Percentiles rank a stretch among this genome's conserved stretches.
These are phyloP conservation scores for Paramecium sonneborni DNA, from an alignment of 73 alveolate species.

Conservation along the genomic window DNA sequence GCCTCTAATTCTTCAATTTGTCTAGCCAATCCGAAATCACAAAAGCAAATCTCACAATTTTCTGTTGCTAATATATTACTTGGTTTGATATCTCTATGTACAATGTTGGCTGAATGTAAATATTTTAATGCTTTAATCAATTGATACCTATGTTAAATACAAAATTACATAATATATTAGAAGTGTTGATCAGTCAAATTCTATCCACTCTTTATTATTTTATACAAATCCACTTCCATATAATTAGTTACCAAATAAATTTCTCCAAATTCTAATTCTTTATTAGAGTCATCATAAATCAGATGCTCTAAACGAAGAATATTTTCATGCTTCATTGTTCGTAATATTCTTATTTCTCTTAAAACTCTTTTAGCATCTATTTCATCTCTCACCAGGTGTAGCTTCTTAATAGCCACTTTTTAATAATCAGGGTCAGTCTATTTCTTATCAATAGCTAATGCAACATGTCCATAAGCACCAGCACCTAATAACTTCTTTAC, in stretches of 20 bases:
- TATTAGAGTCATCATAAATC: slow-evolving; percentile 58
- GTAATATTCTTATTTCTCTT: slow-evolving; percentile 82
- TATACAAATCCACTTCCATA: slow-evolving; percentile 93
- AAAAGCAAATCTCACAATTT: slow-evolving; percentile 64
- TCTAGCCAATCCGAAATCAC: slow-evolving; percentile 68
- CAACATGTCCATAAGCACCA: slow-evolving; percentile 95
- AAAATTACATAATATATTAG: slow-evolving; percentile 27
- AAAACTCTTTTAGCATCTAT: slow-evolving; percentile 90
- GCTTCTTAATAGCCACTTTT: slow-evolving; percentile 93
- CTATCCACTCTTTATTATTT: slow-evolving; percentile 72
- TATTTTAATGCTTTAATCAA: slow-evolving; percentile 61
- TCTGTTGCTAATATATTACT: slow-evolving; percentile 66
- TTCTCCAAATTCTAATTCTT: slow-evolving; percentile 77
- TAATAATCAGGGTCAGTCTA: slow-evolving; percentile 57
- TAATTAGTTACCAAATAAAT: slow-evolving; percentile 87
- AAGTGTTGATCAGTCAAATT: slow-evolving; percentile 62
- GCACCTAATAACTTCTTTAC: slow-evolving; percentile 72
- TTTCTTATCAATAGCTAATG: slow-evolving; percentile 86
- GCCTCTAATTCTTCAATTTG: slow-evolving; percentile 59
- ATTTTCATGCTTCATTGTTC: slow-evolving; percentile 86
- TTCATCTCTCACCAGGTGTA: slow-evolving; percentile 82
- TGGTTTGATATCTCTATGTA: slow-evolving; percentile 68
- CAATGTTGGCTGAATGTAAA: slow-evolving; percentile 64
- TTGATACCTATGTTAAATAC: slow-evolving; percentile 15
- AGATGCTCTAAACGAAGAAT: slow-evolving; percentile 75